Conservation (phyloP, 148 eudicot genomes). For the Chenopodium berlandieri region DNA sequence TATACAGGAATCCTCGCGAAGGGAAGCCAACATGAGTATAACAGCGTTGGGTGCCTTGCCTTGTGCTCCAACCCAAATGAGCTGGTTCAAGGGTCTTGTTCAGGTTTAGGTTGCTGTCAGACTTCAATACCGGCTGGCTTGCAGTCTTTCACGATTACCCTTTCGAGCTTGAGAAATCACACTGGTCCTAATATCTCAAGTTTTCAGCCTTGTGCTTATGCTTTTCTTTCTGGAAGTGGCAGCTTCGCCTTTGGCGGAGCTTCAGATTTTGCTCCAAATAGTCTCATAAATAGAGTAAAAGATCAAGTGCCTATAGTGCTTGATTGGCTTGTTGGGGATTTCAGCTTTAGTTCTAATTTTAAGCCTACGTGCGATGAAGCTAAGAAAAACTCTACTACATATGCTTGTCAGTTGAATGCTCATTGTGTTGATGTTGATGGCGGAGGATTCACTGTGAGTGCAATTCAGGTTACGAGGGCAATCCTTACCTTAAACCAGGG, state of each 20-base stretch:
- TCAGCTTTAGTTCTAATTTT: background rate
- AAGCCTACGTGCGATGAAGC: constrained; percentile 18
- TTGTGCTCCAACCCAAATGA: constrained; percentile 13
- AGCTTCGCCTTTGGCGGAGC: constrained; percentile 15
- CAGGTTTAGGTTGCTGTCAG: constrained; percentile 25
- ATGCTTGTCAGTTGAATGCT: constrained; percentile 36
- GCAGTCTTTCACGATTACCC: constrained; percentile 14
- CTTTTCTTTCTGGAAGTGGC: constrained; percentile 4
- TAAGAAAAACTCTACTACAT: constrained; percentile 16
- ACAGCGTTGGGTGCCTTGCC: constrained; percentile 19
- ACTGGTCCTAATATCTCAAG: background rate
- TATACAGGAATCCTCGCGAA: constrained; percentile 5
- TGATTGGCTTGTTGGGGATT: constrained; percentile 20
- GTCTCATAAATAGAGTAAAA: background rate
- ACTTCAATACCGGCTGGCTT: constrained; percentile 23
- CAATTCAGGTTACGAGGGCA: constrained; percentile 38
- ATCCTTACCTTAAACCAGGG: constrained; percentile 36
- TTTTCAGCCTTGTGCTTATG: constrained; percentile 13
- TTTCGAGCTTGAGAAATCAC: constrained; percentile 15
- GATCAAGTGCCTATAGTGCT: constrained; percentile 21
- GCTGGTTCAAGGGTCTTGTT: constrained; percentile 12
- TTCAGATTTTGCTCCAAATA: constrained; percentile 10
- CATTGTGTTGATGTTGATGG: constrained; percentile 23
- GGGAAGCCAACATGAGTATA: background rate
- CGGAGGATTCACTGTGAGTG: constrained; percentile 40